phyloP scores from a whole-genome alignment of 2,329 filamentous ascomycete species.

The Plenodomus lindquistii region DNA sequence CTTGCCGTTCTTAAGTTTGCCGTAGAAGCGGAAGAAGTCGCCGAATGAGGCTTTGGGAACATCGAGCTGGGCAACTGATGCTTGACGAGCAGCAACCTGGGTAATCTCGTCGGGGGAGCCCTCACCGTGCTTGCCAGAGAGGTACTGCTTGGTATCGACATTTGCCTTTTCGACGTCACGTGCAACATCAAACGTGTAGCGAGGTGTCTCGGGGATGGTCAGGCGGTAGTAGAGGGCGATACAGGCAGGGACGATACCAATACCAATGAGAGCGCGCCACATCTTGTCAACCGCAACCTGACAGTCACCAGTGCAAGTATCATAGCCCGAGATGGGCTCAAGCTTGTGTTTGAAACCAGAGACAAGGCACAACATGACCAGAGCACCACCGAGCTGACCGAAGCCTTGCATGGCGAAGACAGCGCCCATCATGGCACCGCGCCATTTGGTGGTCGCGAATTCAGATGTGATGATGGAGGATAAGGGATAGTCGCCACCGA shows the following conservation, averaged over 20 bases:
- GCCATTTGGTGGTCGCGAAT: slow-evolving; percentile 47
- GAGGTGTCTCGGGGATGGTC: slow-evolving; percentile 48
- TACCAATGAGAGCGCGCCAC: slow-evolving; percentile 48
- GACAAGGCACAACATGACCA: slow-evolving; percentile 40
- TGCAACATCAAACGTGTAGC: slow-evolving; percentile 49
- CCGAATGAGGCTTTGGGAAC: slow-evolving; percentile 71
- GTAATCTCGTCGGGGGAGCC: slow-evolving; percentile 68
- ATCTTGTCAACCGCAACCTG: slow-evolving; percentile 45
- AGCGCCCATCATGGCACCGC: slow-evolving; percentile 49
- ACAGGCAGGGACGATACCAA: slow-evolving; percentile 48
- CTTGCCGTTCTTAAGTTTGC: slow-evolving; percentile 70
- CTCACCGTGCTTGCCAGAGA: slow-evolving; percentile 63
- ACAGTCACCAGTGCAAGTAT: slow-evolving; percentile 34
- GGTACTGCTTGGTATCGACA: slow-evolving; percentile 75
- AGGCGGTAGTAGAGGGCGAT: slow-evolving; percentile 49
- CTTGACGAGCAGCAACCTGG: slow-evolving; percentile 62
- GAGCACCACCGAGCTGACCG: slow-evolving; percentile 45
- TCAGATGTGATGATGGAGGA: slow-evolving; percentile 78
- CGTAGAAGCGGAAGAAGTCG: slow-evolving; percentile 74
- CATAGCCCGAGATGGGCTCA: slow-evolving; percentile 19
- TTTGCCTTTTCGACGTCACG: slow-evolving; percentile 56
- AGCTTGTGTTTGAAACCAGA: slow-evolving; percentile 38
- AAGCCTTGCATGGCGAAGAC: slow-evolving; percentile 51
- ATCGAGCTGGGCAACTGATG: slow-evolving; percentile 59
- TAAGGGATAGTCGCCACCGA: slow-evolving; percentile 77